Conservation (phyloP, 2,329 filamentous ascomycete genomes). For the Drechmeria coniospora region DNA sequence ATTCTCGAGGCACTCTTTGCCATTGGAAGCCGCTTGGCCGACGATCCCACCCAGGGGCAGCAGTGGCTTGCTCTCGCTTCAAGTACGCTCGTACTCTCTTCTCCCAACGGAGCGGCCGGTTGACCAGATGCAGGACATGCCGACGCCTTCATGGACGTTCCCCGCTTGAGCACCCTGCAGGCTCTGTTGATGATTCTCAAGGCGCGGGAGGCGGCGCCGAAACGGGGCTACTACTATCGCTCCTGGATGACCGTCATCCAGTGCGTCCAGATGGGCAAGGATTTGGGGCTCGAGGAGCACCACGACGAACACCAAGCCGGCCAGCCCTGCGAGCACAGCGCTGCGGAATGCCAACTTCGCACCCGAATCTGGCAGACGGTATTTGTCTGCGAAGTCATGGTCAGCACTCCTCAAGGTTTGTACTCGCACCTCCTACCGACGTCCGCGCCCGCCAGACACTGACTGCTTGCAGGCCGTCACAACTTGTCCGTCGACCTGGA, state of each 20-base stretch:
- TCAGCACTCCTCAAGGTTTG: constrained; percentile 79
- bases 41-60: constrained; percentile 69
- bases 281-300: constrained; percentile 80
- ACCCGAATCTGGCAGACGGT: constrained; percentile 83
- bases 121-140: constrained; percentile 52
- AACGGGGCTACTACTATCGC: constrained; percentile 87
- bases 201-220: constrained; percentile 79
- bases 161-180: constrained; percentile 80
- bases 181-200: constrained; percentile 78
- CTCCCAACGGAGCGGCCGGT: background rate
- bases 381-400: constrained; percentile 78
- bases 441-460: constrained; percentile 1
- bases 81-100: constrained; percentile 32
- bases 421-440: background rate
- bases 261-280: constrained; percentile 84
- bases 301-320: constrained; percentile 62
- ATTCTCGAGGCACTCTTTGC: constrained; percentile 85
- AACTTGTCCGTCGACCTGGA: constrained; percentile 64
- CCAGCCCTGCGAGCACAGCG: constrained; percentile 50
- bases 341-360: constrained; percentile 67
- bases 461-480: constrained; percentile 44
- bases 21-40: constrained; percentile 68
- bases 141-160: constrained; percentile 85
- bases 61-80: constrained; percentile 88
- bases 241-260: constrained; percentile 95